Conservation (phyloP, 345 rosid genomes). For the Syzygium jambos region DNA sequence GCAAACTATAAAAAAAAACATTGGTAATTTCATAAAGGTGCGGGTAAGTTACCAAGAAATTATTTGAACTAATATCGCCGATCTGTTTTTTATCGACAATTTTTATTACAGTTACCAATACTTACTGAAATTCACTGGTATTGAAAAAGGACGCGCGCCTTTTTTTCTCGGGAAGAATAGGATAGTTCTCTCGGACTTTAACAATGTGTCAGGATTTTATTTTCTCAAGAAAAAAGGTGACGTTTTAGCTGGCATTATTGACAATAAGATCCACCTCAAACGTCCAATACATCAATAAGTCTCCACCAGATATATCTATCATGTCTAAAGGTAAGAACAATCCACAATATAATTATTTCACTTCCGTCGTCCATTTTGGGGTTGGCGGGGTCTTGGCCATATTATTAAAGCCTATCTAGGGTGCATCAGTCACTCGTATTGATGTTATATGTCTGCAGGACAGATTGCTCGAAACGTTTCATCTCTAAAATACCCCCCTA, state of each 20-base stretch:
- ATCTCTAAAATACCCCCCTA: neutral
- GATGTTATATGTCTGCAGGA: neutral
- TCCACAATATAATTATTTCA: neutral
- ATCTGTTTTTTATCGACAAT: too few relatives aligned
- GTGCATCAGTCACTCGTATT: neutral
- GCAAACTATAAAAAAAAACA: neutral
- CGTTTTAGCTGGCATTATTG: neutral
- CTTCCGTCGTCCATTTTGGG: neutral
- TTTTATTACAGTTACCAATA: too few relatives aligned
- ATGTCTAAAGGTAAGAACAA: neutral
- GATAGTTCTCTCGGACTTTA: neutral
- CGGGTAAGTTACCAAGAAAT: neutral
- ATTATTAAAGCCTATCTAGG: neutral
- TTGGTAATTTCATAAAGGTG: neutral
- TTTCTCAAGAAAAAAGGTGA: neutral
- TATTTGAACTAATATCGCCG: neutral
- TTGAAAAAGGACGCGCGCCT: fast-evolving
- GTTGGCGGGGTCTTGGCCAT: neutral
- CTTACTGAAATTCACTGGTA: neutral
- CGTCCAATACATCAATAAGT: neutral
- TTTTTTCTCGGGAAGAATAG: neutral
- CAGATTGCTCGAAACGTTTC: neutral
- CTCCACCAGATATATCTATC: neutral
- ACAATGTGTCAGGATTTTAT: neutral
- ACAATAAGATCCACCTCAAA: neutral